phyloP scores from a whole-genome alignment of 305 asterid species.

The Fraxinus ornus region DNA sequence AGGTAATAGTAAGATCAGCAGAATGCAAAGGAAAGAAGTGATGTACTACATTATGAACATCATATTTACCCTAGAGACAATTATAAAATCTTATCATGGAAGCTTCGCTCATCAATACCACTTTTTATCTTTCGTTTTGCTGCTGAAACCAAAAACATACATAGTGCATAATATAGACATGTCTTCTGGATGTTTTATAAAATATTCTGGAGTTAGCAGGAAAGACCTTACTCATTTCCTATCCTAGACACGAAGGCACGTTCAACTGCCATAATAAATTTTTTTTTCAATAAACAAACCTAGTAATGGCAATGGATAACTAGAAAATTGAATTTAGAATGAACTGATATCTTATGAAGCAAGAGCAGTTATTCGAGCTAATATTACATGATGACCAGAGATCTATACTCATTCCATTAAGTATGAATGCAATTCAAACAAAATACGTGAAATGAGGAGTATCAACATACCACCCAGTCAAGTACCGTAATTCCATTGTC shows the following conservation, averaged over 20 bases:
- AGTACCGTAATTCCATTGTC: constrained; percentile 83
- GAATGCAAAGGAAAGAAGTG: neutral
- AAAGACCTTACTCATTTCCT: neutral
- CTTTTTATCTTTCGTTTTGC: neutral
- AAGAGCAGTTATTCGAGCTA: neutral
- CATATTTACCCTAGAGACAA: neutral
- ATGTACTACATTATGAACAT: neutral
- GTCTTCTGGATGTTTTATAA: neutral
- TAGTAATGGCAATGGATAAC: neutral
- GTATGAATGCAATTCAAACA: neutral
- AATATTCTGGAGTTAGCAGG: neutral
- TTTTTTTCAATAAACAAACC: neutral
- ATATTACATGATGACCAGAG: neutral
- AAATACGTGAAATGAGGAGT: constrained; percentile 13
- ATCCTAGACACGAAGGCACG: neutral
- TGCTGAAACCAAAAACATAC: neutral
- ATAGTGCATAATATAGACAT: neutral
- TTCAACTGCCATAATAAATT: neutral
- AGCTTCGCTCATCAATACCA: neutral
- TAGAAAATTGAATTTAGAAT: neutral
- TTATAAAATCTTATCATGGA: neutral
- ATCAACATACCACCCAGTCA: constrained; percentile 79
- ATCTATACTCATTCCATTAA: neutral
- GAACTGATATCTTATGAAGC: neutral
- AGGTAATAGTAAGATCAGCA: neutral